A percentile compares a stretch with the other conserved stretches of the same genome.
Conservation (phyloP, 2,329 filamentous ascomycete genomes). For the Dothidotthia symphoricarpi region DNA sequence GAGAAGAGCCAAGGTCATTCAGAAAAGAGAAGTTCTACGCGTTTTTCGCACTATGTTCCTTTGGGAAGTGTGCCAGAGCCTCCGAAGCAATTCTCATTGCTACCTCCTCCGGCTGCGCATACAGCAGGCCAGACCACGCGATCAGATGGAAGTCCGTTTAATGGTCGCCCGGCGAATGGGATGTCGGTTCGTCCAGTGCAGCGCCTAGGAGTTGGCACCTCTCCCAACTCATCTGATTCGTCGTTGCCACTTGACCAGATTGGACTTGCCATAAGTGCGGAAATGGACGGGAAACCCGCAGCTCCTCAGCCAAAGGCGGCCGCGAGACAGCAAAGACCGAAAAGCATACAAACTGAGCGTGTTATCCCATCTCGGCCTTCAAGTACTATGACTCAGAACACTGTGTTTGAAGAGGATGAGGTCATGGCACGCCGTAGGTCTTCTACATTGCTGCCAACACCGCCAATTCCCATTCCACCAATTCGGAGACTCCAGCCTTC, state of each 20-base stretch:
- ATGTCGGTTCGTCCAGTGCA: conserved; percentile 16
- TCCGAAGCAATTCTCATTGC: conserved; percentile 16
- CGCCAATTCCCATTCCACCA: conserved; percentile 35
- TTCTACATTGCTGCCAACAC: conserved; percentile 31
- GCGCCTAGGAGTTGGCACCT: conserved; percentile 21
- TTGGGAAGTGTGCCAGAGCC: conserved; percentile 9
- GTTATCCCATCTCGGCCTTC: conserved; percentile 21
- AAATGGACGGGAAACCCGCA: conserved; percentile 29
- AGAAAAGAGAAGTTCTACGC: conserved; percentile 17
- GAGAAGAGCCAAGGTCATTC: conserved; percentile 18
- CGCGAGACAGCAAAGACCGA: conserved; percentile 6
- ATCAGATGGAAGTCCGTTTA: conserved; percentile 3
- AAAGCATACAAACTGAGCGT: conserved; percentile 7
- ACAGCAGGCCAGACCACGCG: conserved; percentile 4
- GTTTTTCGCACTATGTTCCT: conserved; percentile 24
- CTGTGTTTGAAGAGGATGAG: conserved; percentile 43
- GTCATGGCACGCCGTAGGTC: conserved; percentile 21
- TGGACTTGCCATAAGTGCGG: conserved; percentile 40
- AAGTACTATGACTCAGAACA: conserved; percentile 36
- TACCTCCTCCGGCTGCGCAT: conserved; percentile 13
- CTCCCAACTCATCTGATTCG: conserved; percentile 20
- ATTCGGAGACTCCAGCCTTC: conserved; percentile 36
- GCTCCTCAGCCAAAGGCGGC: conserved; percentile 8
- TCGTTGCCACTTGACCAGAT: conserved; percentile 35
- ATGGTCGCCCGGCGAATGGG: neutral